Evolutionary conservation across 192 early-diverging fungal species (phyloP), one percentile per base, ranked within the genome.

Genomic region (Geranomyces variabilis): DNA sequence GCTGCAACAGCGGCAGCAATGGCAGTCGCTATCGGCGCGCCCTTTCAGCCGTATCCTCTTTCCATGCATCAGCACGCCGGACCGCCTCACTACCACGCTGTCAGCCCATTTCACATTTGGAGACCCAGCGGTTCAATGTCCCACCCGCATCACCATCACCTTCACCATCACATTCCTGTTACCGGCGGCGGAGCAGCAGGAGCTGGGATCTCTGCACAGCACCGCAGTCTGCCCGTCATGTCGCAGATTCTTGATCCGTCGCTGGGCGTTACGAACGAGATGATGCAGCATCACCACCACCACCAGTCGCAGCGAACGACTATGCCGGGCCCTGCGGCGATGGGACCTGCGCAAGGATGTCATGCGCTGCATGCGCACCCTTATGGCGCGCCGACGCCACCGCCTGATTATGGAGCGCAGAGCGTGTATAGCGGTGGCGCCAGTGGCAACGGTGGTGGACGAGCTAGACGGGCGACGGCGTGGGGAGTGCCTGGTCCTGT

Each of bases 201-300:
- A 41, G 36, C 36, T 10, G 36, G 36, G 3, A 41, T 41, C n/a
- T n/a, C n/a, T 41, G 36, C 36, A 41, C 3, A 7, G 36, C 36
- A 41, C 36, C 36, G 36, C 10, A 41, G 36, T 10, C 36, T 41
- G 36, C 36, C 36, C 3, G 51, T 53, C n/a, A 53, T 53, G 51
- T 53, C 51, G n/a, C 51, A 53, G 51, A 53, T 53, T 15, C 51
- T 53, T 4, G 51, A 53, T 17, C 51, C 51, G 51, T n/a, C 51
- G 24, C 51, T 53, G 2, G 51, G 51, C 51, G 24, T 53, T 8
- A n/a, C 51, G 10, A 10, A 10, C 36, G 36, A 41, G 3, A 7
- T 41, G 36, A 41, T 41, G 36, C 36, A n/a, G n/a, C n/a, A n/a
- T n/a, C 46, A 53, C 19, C 51, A 53, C 6, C 51, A 53, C 17